Evolutionary conservation across 768 basidiomycete species (phyloP), one percentile per base, ranked within the genome.

Genomic region (Phlegmacium glaucopus): DNA sequence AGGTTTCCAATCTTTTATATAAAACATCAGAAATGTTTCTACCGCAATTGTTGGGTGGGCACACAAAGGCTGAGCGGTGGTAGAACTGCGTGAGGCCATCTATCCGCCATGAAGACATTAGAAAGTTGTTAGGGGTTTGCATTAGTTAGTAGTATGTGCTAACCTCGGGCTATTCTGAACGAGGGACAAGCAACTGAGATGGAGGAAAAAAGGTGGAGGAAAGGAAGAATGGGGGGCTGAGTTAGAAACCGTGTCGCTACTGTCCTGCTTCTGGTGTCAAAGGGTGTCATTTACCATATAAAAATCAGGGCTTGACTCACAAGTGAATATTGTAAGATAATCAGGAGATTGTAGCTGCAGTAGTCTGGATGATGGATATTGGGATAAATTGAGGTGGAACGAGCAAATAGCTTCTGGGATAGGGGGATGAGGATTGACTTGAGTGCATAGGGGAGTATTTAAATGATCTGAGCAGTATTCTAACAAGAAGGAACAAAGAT

Each of bases 221-320:
- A n/a, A 48, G 34, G 48, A 44, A 47, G 29, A 48, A 43, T 50
- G 54, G 29, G 29, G 42, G 49, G 44, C 47, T 34, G 41, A 50
- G 54, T 57, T 47, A 54, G 54, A 56, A 57, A 49, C 46, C n/a
- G n/a, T n/a, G 44, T 54, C 45, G 50, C 45, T 45, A 59, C 57
- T 54, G 55, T 34, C 32, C 32, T 34, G n/a, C 6, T 10, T 6
- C 32, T 2, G 50, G 50, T 53, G 61, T 57, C 59, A 61, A 64
- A 58, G 62, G 61, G 61, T 57, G 57, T 62, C 56, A 60, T 65
- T 66, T 65, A 56, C 58, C 50, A 58, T 62, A 72, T 68, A 66
- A 66, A 64, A 61, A 58, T 52, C 68, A 70, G 58, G 45, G 59
- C 59, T 61, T 62, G 56, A 66, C 65, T 34, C 32, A 34, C 32